These are phyloP conservation scores for Penicillium arizonense DNA, from an alignment of 495 filamentous ascomycete species.

Conservation along the genomic window DNA sequence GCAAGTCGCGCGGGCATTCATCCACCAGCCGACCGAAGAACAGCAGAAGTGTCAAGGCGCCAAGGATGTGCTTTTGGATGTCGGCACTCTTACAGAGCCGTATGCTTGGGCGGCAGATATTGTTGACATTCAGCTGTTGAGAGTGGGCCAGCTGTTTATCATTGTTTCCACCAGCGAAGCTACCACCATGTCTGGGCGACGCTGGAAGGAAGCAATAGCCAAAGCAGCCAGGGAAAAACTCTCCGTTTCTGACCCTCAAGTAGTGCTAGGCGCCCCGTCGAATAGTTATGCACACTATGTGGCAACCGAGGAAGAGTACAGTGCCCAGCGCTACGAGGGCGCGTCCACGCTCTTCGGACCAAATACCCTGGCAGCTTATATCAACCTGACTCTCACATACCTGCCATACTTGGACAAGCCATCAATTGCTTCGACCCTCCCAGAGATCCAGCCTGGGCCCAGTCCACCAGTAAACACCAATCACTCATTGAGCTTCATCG, in stretches of 20 bases:
- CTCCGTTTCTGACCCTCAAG: constrained; percentile 56
- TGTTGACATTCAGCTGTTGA: constrained; percentile 85
- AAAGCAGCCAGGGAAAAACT: constrained; percentile 50
- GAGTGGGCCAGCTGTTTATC: constrained; percentile 85
- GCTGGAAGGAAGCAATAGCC: constrained; percentile 83
- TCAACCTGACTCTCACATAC: constrained; percentile 75
- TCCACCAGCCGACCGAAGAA: constrained; percentile 68
- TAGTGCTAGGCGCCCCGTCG: constrained; percentile 89
- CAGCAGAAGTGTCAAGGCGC: constrained; percentile 77
- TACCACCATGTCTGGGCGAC: constrained; percentile 90
- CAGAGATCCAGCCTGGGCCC: constrained; percentile 54
- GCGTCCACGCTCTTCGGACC: constrained; percentile 93
- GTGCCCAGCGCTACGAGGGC: constrained; percentile 89
- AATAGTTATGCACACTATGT: constrained; percentile 98
- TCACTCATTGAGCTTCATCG: constrained; percentile 75
- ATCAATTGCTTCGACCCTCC: constrained; percentile 41
- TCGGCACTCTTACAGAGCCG: constrained; percentile 74
- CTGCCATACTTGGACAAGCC: constrained; percentile 62
- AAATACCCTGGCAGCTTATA: constrained; percentile 86
- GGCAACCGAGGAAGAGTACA: constrained; percentile 87
- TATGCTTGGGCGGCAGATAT: constrained; percentile 94
- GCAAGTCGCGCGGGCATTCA: constrained; percentile 67
- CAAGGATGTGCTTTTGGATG: constrained; percentile 88
- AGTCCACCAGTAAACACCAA: constrained; percentile 83
- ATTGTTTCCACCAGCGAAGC: constrained; percentile 89